These are phyloP conservation scores for Lentinula detonsa DNA, from an alignment of 768 basidiomycete species.

Conservation along the genomic window DNA sequence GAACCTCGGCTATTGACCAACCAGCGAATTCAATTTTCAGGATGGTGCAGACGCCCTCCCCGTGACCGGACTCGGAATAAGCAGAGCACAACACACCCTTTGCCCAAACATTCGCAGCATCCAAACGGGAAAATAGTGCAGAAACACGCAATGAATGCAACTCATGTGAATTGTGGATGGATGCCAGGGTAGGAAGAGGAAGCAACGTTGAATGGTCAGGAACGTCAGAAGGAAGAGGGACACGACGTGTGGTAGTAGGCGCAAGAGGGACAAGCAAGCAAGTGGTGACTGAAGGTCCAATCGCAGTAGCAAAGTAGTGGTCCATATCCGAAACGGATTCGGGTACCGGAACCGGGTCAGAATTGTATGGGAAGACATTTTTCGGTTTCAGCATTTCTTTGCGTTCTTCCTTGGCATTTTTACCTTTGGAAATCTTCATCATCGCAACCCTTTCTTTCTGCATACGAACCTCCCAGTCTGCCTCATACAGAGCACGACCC, in stretches of 20 bases:
- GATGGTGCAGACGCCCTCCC: conserved; percentile 54
- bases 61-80: conserved; percentile 36
- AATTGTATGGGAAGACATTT: neutral
- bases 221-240: conserved; percentile 42
- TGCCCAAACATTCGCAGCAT: conserved; percentile 63
- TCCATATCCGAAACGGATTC: conserved; percentile 38
- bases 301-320: conserved; percentile 50
- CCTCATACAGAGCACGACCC: conserved; percentile 67
- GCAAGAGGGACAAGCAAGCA: conserved; percentile 71
- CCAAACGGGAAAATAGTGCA: conserved; percentile 65
- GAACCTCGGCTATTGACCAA: conserved; percentile 63
- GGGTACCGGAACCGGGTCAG: conserved; percentile 10
- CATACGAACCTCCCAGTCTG: conserved; percentile 58
- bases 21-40: conserved; percentile 68
- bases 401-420: conserved; percentile 18
- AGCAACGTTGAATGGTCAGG: conserved; percentile 34
- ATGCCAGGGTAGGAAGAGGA: conserved; percentile 45
- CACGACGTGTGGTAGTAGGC: conserved; percentile 63
- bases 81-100: conserved; percentile 55
- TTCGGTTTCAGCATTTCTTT: conserved; percentile 30
- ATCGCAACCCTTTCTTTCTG: conserved; percentile 34
- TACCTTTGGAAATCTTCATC: conserved; percentile 20
- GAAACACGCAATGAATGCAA: conserved; percentile 60
- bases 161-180: conserved; percentile 46
- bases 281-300: conserved; percentile 43